Evolutionary conservation across 2,329 filamentous ascomycete genomes (phyloP), one percentile per base, ranked within the genome.

Genomic region (Aaosphaeria arxii): DNA sequence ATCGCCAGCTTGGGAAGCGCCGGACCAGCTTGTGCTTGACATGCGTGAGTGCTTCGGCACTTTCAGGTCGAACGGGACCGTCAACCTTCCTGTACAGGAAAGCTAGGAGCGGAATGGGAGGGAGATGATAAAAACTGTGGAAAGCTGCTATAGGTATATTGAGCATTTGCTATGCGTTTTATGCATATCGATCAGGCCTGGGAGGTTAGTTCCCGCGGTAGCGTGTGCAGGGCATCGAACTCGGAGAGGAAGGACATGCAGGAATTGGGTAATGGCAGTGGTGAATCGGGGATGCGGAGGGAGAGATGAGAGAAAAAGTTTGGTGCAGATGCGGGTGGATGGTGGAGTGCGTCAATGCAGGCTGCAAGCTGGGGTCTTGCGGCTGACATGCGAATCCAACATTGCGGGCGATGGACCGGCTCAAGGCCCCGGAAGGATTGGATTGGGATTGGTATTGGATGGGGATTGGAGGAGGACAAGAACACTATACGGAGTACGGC

Each of bases 1-100:
- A 45, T 63, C 66, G 48, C 63, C 72, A 2, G 67, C 68, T 17
- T 75, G 71, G 69, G 73, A 75, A 48, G 61, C 62, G 24, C 69
- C 72, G 2, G 64, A 66, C 30, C 58, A 70, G 33, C 54, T 76
- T 33, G 69, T 74, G 11, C 47, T 64, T 30, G 73, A 76, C 57
- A 50, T 76, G 48, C 63, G 71, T 48, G 72, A 74, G 46, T 70
- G 70, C 51, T 72, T 68, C 43, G 59, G 53, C 39, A 58, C 47
- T 43, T 56, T 62, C 40, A 44, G 54, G 42, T 36, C 52, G 40
- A 45, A 53, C 5, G 45, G 48, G 6, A 40, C 36, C 24, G 52
- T 35, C 44, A 62, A 62, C 54, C 55, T 59, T 58, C 57, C 60
- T 13, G 43, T 50, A 51, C 39, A 42, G 54, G 58, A 49, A 64